A percentile compares a stretch with the other conserved stretches of the same genome.
phyloP scores from a whole-genome alignment of 208 protist genomes.

The Jaenimonas drosophilae region DNA sequence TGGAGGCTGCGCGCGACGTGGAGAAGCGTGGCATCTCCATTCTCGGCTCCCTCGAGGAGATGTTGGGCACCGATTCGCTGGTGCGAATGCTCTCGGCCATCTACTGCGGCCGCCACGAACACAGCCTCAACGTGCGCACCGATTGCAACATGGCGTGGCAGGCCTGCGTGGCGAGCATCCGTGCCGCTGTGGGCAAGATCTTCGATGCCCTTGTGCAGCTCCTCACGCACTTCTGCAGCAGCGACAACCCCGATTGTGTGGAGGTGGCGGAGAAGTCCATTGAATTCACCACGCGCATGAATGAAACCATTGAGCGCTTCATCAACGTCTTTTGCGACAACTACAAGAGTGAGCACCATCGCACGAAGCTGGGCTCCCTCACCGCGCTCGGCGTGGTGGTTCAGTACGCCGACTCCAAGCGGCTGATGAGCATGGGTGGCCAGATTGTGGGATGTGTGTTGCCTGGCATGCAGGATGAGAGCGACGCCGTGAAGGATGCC shows the following conservation, averaged over 20 bases:
- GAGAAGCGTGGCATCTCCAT: conserved; percentile 84
- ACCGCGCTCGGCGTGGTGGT: conserved; percentile 54
- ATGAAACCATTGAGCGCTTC: conserved; percentile 79
- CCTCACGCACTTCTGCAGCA: conserved; percentile 63
- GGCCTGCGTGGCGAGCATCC: conserved; percentile 82
- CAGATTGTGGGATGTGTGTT: conserved; percentile 83
- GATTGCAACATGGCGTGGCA: conserved; percentile 84
- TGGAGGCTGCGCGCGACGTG: conserved; percentile 76
- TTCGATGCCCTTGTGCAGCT: conserved; percentile 67
- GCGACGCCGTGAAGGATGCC: conserved; percentile 59
- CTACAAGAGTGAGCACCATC: conserved; percentile 54
- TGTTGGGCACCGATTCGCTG: conserved; percentile 64
- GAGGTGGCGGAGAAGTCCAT: conserved; percentile 77
- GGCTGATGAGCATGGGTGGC: conserved; percentile 65
- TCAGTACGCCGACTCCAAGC: conserved; percentile 51
- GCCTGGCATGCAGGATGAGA: conserved; percentile 81
- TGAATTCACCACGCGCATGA: conserved; percentile 82
- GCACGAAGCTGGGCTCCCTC: conserved; percentile 65
- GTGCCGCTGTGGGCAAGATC: conserved; percentile 79
- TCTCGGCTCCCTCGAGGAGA: conserved; percentile 69
- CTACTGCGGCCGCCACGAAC: conserved; percentile 81
- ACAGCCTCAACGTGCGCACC: conserved; percentile 58
- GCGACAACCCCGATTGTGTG: conserved; percentile 75
- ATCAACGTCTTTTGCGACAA: conserved; percentile 55
- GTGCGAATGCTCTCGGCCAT: conserved; percentile 69